Percentiles rank a stretch among this genome's conserved stretches.
Evolutionary conservation across 2,329 filamentous ascomycete species (phyloP).

Genomic region (Hirsutella thompsonii): DNA sequence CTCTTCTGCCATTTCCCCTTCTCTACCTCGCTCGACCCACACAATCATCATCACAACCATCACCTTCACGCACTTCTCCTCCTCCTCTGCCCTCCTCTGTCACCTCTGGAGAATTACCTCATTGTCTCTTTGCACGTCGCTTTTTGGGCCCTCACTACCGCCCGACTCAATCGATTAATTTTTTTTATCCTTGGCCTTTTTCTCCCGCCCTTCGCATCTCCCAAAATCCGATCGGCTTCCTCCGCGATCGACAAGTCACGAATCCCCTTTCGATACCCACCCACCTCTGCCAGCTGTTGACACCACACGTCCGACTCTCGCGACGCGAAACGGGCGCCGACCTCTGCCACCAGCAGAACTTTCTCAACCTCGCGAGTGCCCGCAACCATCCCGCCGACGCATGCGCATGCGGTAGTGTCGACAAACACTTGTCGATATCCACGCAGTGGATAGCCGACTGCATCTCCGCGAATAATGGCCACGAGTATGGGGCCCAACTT

Average conservation of each 20-base stretch:
- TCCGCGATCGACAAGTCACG: neutral
- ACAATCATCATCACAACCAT: neutral
- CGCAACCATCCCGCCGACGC: constrained; percentile 1
- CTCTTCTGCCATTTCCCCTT: neutral
- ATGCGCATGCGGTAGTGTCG: constrained; percentile 36
- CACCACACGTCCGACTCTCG: too few species aligned
- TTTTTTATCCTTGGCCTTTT: neutral
- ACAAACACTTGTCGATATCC: constrained; percentile 40
- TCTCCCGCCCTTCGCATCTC: neutral
- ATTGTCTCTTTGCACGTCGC: too few species aligned
- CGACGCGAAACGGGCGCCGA: constrained; percentile 3
- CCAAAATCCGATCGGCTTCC: neutral
- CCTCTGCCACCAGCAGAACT: neutral
- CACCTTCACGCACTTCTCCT: neutral
- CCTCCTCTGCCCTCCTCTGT: neutral
- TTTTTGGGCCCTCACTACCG: too few species aligned
- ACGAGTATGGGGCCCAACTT: constrained; percentile 49
- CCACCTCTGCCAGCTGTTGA: neutral
- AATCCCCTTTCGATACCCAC: neutral
- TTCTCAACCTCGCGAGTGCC: neutral
- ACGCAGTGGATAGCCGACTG: constrained; percentile 44
- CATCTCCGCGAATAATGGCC: constrained; percentile 49
- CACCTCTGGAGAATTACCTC: neutral
- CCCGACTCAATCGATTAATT: neutral
- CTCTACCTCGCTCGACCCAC: neutral